phyloP scores from a whole-genome alignment of 768 basidiomycete genomes.

The Amylocystis lapponica region DNA sequence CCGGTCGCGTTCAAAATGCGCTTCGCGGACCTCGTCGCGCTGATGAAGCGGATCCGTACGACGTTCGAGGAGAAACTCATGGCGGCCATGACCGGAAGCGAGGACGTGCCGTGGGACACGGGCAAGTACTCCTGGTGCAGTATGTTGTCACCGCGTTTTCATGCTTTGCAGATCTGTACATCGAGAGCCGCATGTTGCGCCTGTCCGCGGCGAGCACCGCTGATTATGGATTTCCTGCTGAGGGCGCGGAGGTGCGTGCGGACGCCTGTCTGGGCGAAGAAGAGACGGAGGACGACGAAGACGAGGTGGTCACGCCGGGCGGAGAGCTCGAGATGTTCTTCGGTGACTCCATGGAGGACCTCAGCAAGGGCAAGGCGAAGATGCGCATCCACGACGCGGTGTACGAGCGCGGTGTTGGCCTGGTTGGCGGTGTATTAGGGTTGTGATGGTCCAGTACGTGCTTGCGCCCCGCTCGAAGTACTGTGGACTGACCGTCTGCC shows the following conservation, averaged over 20 bases:
- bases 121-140: neutral
- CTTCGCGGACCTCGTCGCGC: conserved; percentile 8
- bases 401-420: too few species aligned
- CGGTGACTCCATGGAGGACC: too few species aligned
- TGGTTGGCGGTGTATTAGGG: too few species aligned
- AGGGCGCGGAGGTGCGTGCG: neutral
- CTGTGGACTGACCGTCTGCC: too few species aligned
- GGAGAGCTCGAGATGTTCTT: conserved; percentile 4
- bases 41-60: conserved; percentile 9
- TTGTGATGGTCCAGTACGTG: too few species aligned
- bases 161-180: neutral
- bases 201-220: neutral
- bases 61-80: neutral
- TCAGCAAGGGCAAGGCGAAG: too few species aligned
- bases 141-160: neutral
- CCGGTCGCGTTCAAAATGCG: conserved; percentile 14
- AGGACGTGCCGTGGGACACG: neutral
- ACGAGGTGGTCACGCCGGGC: conserved; percentile 7
- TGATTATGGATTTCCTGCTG: neutral
- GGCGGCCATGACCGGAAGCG: neutral
- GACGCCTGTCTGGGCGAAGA: neutral
- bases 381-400: too few species aligned
- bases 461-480: too few species aligned
- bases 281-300: conserved; percentile 6
- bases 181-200: neutral